Percentiles rank a stretch among this genome's conserved stretches.
phyloP scores from a whole-genome alignment of 306 rosid species.

The Prunus fruticosa region DNA sequence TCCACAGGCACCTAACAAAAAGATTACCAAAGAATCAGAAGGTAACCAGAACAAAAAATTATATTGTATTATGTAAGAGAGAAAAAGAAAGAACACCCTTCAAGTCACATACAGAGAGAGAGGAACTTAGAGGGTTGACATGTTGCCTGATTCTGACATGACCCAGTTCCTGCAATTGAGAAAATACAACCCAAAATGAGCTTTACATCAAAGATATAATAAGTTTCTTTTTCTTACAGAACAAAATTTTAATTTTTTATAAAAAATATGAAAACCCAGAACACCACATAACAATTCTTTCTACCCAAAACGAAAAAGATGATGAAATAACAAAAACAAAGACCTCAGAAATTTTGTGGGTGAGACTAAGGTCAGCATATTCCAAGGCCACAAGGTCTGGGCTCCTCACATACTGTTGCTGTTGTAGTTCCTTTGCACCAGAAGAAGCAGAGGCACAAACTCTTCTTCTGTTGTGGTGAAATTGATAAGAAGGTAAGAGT shows the following conservation, averaged over 20 bases:
- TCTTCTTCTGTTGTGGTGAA: constrained; percentile 9
- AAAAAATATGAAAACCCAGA: not conserved
- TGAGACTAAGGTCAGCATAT: constrained; percentile 79
- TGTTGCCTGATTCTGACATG: constrained; percentile 89
- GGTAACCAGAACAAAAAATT: not conserved
- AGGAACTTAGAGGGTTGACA: constrained; percentile 80
- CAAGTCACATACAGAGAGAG: constrained; percentile 64
- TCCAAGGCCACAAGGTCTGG: constrained; percentile 72
- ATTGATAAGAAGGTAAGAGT: not conserved
- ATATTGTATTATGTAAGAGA: not conserved
- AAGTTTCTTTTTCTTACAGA: not conserved
- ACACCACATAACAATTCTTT: not conserved
- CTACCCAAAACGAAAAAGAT: not conserved
- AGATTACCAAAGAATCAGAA: not conserved
- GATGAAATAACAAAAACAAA: not conserved
- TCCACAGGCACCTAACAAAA: constrained; percentile 53
- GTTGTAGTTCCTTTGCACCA: not conserved
- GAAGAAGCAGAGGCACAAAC: constrained; percentile 24
- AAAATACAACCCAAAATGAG: not conserved
- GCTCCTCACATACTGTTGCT: constrained; percentile 40
- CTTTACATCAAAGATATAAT: not conserved
- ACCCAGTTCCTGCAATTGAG: constrained; percentile 63
- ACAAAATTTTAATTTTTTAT: too few relatives aligned
- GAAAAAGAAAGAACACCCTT: constrained; percentile 5
- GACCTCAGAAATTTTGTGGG: constrained; percentile 38